Evolutionary conservation across 1,284 basidiomycete genomes (phyloP), one percentile per base, ranked within the genome.

Genomic region (Malassezia psittaci): DNA sequence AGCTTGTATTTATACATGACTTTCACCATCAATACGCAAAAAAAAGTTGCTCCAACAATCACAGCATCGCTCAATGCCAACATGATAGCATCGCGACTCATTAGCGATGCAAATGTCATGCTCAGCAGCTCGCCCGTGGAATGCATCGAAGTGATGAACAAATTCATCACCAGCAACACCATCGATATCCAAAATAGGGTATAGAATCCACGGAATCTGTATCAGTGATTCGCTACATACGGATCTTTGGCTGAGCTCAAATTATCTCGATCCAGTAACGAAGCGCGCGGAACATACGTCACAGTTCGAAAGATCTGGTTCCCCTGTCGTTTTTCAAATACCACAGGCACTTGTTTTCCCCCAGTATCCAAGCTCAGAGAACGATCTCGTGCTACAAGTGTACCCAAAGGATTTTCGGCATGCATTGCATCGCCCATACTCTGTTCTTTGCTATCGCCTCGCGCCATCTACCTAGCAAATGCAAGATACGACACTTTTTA

Each of bases 1-100:
- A 48, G 85, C 61, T 64, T 65, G 33, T 63, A 68, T 3, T 57
- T 47, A 8, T 58, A 29, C 38, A 68, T 52, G 7, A 64, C 42
- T 18, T 65, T 65, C 36, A 63, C 86, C 67, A 94, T 90, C 0
- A 86, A 86, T 0, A 96, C 88, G 54, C 79, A 80, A 19, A 94
- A 67, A 13, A 81, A 83, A 13, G 88, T 90, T 64, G 81, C 81
- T 7, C 80, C 76, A 10, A 96, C 85, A 58, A 98, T 82, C 29
- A 87, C 79, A 1, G 79, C 84, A 68, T 98, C 93, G 43, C 85
- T 87, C 21, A 93, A 66, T 0, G 88, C 90, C 12, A 98, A 82
- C 0, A 83, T 85, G 46, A 86, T 74, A 1, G 83, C 88, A 73
- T 98, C 88, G 57, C 83, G 81, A 0, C 88, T 90, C 76, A 99